A percentile compares a stretch with the other conserved stretches of the same genome.
phyloP scores from a whole-genome alignment of 805 yeast species.

The Maudiozyma barnettii region DNA sequence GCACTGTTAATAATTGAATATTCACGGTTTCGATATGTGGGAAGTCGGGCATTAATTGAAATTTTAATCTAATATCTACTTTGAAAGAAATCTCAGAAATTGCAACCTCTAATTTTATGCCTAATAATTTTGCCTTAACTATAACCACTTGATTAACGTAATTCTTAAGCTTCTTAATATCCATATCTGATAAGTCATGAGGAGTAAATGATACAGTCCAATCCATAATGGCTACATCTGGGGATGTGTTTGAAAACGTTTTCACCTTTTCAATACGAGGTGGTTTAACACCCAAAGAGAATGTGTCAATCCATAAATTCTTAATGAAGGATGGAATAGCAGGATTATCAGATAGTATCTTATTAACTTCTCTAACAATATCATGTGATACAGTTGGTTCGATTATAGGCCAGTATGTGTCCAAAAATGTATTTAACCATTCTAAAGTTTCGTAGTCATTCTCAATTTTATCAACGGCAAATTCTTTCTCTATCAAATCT shows the following conservation, averaged over 20 bases:
- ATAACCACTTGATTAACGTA: slow-evolving; percentile 71
- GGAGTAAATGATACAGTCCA: slow-evolving; percentile 90
- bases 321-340: slow-evolving; percentile 71
- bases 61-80: slow-evolving; percentile 63
- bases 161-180: slow-evolving; percentile 71
- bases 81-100: slow-evolving; percentile 70
- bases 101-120: slow-evolving; percentile 65
- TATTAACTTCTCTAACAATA: slow-evolving; percentile 75
- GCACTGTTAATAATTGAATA: slow-evolving; percentile 73
- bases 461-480: slow-evolving; percentile 68
- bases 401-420: slow-evolving; percentile 79
- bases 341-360: slow-evolving; percentile 63
- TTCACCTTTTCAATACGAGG: slow-evolving; percentile 84
- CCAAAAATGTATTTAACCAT: slow-evolving; percentile 82
- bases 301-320: slow-evolving; percentile 71
- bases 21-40: slow-evolving; percentile 90
- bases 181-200: slow-evolving; percentile 72
- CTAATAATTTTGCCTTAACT: slow-evolving; percentile 68
- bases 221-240: slow-evolving; percentile 92
- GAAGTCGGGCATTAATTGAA: slow-evolving; percentile 78
- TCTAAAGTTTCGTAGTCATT: slow-evolving; percentile 87
- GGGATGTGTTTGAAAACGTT: slow-evolving; percentile 74
- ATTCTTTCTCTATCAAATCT: slow-evolving; percentile 74
- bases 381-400: slow-evolving; percentile 86
- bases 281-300: slow-evolving; percentile 90